phyloP scores from a whole-genome alignment of 1,284 basidiomycete genomes.

The Coniferiporia weirii region DNA sequence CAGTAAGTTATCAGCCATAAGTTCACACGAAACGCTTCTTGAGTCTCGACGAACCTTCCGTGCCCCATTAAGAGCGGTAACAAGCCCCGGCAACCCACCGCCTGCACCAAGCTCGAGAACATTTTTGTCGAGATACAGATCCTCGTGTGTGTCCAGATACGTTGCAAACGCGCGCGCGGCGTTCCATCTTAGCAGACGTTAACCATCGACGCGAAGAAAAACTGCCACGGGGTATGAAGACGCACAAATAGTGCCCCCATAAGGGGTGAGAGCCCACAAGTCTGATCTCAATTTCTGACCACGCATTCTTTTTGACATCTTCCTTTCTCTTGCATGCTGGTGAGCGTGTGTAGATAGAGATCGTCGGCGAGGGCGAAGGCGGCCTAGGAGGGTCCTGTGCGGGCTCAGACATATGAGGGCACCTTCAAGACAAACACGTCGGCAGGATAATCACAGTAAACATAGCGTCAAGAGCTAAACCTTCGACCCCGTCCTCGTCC shows the following conservation, averaged over 20 bases:
- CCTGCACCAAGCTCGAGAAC: slow-evolving; percentile 93
- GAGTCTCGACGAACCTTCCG: slow-evolving; percentile 40
- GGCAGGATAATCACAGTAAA: slow-evolving; percentile 1
- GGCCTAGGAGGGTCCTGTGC: slow-evolving; percentile 8
- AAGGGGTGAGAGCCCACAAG: slow-evolving; percentile 86
- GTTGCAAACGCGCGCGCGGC: slow-evolving; percentile 72
- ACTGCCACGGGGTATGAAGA: slow-evolving; percentile 14
- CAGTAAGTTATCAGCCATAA: no score
- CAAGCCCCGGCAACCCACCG: slow-evolving; percentile 81
- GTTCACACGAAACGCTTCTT: background rate
- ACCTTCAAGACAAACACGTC: background rate
- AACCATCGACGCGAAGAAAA: slow-evolving; percentile 1
- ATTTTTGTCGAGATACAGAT: slow-evolving; percentile 38
- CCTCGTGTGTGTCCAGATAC: slow-evolving; percentile 58
- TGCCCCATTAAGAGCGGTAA: slow-evolving; percentile 67
- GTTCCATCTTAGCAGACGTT: slow-evolving; percentile 65
- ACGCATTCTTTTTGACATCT: slow-evolving; percentile 22
- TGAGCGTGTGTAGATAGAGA: slow-evolving; percentile 2
- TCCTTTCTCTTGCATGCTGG: background rate
- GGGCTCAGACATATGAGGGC: background rate
- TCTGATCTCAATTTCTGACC: slow-evolving; percentile 55
- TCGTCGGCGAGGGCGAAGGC: slow-evolving; percentile 6
- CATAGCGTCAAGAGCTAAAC: slow-evolving; percentile 1
- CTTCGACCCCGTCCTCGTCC: background rate
- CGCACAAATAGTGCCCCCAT: slow-evolving; percentile 88